These are phyloP conservation scores for Mrakia gelida DNA, from an alignment of 768 basidiomycete species.

Conservation along the genomic window DNA sequence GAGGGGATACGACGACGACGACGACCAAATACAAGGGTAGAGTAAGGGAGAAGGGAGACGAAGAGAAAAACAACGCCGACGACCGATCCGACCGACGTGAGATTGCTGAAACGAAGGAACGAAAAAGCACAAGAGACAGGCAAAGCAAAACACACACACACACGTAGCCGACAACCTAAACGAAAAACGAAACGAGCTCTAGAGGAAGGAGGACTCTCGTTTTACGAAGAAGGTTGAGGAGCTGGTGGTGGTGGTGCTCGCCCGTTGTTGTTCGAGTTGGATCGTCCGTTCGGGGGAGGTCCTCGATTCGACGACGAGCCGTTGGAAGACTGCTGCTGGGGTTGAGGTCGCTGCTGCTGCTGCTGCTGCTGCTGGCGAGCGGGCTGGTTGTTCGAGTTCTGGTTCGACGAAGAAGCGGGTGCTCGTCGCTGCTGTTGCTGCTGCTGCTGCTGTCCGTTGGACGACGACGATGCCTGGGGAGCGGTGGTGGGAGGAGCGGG, in stretches of 20 bases:
- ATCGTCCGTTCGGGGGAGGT: background rate
- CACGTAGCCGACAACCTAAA: background rate
- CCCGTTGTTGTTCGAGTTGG: conserved; percentile 17
- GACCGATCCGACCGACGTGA: no score
- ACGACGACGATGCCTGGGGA: background rate
- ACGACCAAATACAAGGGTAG: background rate
- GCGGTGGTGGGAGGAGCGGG: background rate
- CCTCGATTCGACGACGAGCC: conserved; percentile 52
- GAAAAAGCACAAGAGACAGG: background rate
- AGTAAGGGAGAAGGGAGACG: background rate
- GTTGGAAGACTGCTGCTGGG: conserved; percentile 32
- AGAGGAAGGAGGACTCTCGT: no score
- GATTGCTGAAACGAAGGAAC: background rate
- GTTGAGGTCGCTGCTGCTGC: conserved; percentile 14
- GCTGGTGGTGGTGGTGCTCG: background rate
- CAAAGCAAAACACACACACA: background rate
- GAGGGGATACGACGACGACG: no score
- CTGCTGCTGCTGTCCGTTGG: conserved; percentile 23
- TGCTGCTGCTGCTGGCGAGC: conserved; percentile 32
- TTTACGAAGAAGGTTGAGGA: background rate
- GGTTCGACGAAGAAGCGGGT: conserved; percentile 30
- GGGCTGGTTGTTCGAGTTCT: conserved; percentile 5
- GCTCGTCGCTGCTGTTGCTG: conserved; percentile 31
- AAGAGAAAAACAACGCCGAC: background rate
- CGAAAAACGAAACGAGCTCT: no score